Conservation (phyloP, 179 eudicot genomes). For the Beta lomatogona region DNA sequence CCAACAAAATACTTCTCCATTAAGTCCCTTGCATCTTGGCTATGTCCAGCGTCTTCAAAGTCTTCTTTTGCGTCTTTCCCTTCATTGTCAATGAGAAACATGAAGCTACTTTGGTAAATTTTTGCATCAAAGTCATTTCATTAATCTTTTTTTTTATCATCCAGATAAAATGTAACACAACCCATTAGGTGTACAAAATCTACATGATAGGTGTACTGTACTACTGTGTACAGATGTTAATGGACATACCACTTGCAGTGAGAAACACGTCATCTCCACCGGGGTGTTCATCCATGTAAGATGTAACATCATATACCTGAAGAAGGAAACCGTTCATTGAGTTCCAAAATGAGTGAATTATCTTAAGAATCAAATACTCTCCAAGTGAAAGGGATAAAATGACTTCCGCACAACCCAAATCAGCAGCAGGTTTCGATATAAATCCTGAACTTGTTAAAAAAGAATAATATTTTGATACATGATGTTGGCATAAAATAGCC, state of each 20-base stretch:
- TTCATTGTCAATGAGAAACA: slow-evolving; percentile 2
- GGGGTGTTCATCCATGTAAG: slow-evolving; percentile 90
- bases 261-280: slow-evolving; percentile 93
- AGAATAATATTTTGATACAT: background rate
- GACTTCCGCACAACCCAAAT: background rate
- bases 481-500: background rate
- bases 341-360: background rate
- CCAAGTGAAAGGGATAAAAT: background rate
- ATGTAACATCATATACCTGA: slow-evolving; percentile 90
- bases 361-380: background rate
- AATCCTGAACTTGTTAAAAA: background rate
- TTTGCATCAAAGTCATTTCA: background rate
- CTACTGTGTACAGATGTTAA: background rate
- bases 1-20: slow-evolving; percentile 44
- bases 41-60: slow-evolving; percentile 51
- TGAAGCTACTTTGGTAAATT: background rate
- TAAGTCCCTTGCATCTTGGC: slow-evolving; percentile 44
- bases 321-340: background rate
- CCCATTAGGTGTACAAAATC: background rate
- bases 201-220: background rate
- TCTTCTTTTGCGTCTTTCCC: slow-evolving; percentile 49
- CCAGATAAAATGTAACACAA: background rate
- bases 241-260: slow-evolving; percentile 54
- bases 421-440: background rate
- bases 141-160: background rate